These are phyloP conservation scores for Dendrobium officinale DNA, from an alignment of 106 monocot species.

Conservation along the genomic window DNA sequence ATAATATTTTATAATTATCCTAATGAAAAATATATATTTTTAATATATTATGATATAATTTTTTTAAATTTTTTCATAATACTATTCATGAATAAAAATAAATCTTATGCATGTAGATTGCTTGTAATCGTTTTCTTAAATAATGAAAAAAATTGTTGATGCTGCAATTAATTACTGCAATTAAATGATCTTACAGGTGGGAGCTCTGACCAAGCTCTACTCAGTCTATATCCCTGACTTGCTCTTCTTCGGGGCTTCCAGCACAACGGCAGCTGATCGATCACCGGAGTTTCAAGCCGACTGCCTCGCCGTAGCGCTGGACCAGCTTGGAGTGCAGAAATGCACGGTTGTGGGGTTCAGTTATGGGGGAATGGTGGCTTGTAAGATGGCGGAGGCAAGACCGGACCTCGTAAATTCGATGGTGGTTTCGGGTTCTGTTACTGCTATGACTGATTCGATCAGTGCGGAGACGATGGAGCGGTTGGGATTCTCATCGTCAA, in stretches of 20 bases:
- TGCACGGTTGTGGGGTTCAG: conserved; percentile 92
- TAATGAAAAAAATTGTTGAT: not conserved
- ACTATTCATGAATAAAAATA: not conserved
- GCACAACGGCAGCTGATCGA: conserved; percentile 30
- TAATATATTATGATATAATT: too few species aligned
- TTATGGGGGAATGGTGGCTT: conserved; percentile 95
- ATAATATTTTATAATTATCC: too few species aligned
- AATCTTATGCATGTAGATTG: not conserved
- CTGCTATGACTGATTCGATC: conserved; percentile 26
- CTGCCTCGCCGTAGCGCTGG: conserved; percentile 52
- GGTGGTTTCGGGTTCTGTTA: conserved; percentile 32
- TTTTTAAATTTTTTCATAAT: too few species aligned
- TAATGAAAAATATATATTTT: too few species aligned
- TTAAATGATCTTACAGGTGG: conserved; percentile 8
- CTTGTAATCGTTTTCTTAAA: too few species aligned
- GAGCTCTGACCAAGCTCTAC: conserved; percentile 29
- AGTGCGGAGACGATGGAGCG: conserved; percentile 10
- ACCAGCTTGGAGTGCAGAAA: conserved; percentile 33
- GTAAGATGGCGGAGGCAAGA: conserved; percentile 62
- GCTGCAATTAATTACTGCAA: not conserved
- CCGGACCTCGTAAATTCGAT: conserved; percentile 53
- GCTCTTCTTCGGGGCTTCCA: conserved; percentile 75
- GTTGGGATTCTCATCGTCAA: conserved; percentile 17
- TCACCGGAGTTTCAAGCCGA: conserved; percentile 76
- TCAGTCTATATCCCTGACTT: conserved; percentile 81